Conservation (phyloP, 495 filamentous ascomycete genomes). For the Friedmanniomyces simplex region DNA sequence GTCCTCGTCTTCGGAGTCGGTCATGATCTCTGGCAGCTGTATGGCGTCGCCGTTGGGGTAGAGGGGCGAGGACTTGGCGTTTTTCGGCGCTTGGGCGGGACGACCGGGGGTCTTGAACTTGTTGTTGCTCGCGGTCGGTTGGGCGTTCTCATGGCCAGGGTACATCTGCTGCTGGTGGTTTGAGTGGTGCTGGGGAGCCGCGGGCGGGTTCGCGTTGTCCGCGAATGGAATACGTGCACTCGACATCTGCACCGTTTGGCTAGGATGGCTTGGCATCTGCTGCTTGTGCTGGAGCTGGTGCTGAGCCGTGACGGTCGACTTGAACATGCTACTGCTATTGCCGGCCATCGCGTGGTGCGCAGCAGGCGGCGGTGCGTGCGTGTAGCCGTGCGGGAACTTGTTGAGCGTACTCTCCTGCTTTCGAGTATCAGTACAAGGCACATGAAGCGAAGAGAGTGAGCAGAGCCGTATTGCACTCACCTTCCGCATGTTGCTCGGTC, state of each 20-base stretch:
- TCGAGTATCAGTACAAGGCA: background rate
- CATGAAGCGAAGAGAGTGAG: background rate
- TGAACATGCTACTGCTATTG: slow-evolving; percentile 32
- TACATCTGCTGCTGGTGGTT: slow-evolving; percentile 10
- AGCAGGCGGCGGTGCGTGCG: slow-evolving; percentile 43
- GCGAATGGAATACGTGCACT: slow-evolving; percentile 88
- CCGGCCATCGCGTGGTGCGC: slow-evolving; percentile 31
- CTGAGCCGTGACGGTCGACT: slow-evolving; percentile 33
- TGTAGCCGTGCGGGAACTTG: slow-evolving; percentile 56
- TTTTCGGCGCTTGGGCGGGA: slow-evolving; percentile 34
- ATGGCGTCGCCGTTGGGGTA: slow-evolving; percentile 74
- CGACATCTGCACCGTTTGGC: slow-evolving; percentile 71
- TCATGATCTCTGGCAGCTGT: slow-evolving; percentile 77
- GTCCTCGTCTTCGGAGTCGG: slow-evolving; percentile 76
- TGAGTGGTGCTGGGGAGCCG: slow-evolving; percentile 5
- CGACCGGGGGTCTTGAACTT: slow-evolving; percentile 46
- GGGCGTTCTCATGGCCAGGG: slow-evolving; percentile 36
- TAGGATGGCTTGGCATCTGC: slow-evolving; percentile 51
- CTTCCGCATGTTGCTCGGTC: slow-evolving; percentile 70
- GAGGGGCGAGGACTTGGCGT: slow-evolving; percentile 58
- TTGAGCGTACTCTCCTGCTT: slow-evolving; percentile 42
- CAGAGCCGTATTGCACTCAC: slow-evolving; percentile 34
- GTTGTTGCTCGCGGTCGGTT: slow-evolving; percentile 37
- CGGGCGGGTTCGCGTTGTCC: slow-evolving; percentile 34
- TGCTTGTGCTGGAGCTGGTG: slow-evolving; percentile 38